These are phyloP conservation scores for Amanita thiersii DNA, from an alignment of 768 basidiomycete genomes.

Conservation along the genomic window DNA sequence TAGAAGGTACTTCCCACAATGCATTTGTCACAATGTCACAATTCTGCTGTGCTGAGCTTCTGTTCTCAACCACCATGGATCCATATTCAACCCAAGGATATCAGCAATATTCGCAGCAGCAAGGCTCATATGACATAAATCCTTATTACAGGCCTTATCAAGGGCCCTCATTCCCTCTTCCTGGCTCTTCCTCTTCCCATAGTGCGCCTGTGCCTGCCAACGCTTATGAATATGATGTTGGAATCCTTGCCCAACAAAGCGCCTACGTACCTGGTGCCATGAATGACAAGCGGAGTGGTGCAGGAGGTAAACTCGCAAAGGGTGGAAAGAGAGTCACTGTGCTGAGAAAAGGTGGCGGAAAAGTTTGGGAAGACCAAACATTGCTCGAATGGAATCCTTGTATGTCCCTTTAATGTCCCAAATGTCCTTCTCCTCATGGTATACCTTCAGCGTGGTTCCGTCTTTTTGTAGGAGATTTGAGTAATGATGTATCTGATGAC, in stretches of 20 bases:
- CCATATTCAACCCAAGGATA: slow-evolving; percentile 37
- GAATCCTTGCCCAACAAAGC: slow-evolving; percentile 84
- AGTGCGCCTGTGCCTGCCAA: slow-evolving; percentile 79
- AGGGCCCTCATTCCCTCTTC: slow-evolving; percentile 63
- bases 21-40: neutral
- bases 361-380: slow-evolving; percentile 98
- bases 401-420: slow-evolving; percentile 32
- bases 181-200: slow-evolving; percentile 60
- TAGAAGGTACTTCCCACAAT: slow-evolving; percentile 6
- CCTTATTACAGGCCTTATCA: slow-evolving; percentile 78
- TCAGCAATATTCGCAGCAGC: slow-evolving; percentile 43
- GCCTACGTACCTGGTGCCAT: slow-evolving; percentile 90
- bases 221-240: slow-evolving; percentile 89
- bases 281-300: slow-evolving; percentile 81
- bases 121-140: slow-evolving; percentile 53
- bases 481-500: slow-evolving; percentile 97
- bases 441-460: slow-evolving; percentile 81
- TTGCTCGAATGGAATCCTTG: slow-evolving; percentile 96
- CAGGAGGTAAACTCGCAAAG: slow-evolving; percentile 80
- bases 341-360: slow-evolving; percentile 89
- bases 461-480: slow-evolving; percentile 94
- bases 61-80: slow-evolving; percentile 27
- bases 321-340: slow-evolving; percentile 93
- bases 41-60: neutral
- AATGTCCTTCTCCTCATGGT: neutral